Percentiles rank a stretch among this genome's conserved stretches.
Conservation (phyloP, 2,329 filamentous ascomycete species). For the Xylariaceae sp. region DNA sequence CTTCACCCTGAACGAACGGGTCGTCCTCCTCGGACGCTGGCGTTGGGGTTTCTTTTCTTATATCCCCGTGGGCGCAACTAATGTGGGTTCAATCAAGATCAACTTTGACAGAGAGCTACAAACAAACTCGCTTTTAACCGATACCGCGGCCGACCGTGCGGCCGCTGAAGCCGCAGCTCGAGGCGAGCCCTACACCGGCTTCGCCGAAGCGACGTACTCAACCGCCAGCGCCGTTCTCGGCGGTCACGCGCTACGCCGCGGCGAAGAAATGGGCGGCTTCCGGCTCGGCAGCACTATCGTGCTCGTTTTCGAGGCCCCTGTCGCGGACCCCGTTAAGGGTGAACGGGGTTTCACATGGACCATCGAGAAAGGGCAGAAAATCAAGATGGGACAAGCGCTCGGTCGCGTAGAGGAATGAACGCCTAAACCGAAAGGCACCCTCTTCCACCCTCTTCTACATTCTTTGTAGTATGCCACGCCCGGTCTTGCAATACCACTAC, state of each 20-base stretch:
- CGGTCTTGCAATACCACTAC: background rate
- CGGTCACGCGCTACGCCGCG: slow-evolving; percentile 77
- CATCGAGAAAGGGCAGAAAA: slow-evolving; percentile 78
- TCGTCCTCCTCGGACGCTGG: slow-evolving; percentile 91
- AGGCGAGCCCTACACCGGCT: slow-evolving; percentile 84
- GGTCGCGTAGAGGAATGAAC: slow-evolving; percentile 61
- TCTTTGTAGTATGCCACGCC: background rate
- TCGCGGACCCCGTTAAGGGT: slow-evolving; percentile 55
- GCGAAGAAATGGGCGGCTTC: slow-evolving; percentile 98
- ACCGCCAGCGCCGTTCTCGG: slow-evolving; percentile 71
- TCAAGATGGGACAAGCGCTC: slow-evolving; percentile 84
- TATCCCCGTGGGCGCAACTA: slow-evolving; percentile 92
- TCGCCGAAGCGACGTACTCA: slow-evolving; percentile 84
- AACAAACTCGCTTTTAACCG: slow-evolving; percentile 86
- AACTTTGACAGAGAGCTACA: slow-evolving; percentile 95
- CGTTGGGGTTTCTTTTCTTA: slow-evolving; percentile 97
- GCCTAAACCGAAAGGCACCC: background rate
- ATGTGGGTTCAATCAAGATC: slow-evolving; percentile 93
- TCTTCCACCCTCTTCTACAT: background rate
- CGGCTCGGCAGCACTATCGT: slow-evolving; percentile 93
- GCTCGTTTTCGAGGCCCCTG: slow-evolving; percentile 90
- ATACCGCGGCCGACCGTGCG: slow-evolving; percentile 83
- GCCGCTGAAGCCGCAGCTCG: slow-evolving; percentile 71
- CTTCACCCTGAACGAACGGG: slow-evolving; percentile 94
- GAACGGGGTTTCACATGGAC: slow-evolving; percentile 78